Percentiles rank a stretch among this genome's conserved stretches.
These are phyloP conservation scores for Beauveria australis DNA, from an alignment of 2,329 filamentous ascomycete genomes.

Conservation along the genomic window DNA sequence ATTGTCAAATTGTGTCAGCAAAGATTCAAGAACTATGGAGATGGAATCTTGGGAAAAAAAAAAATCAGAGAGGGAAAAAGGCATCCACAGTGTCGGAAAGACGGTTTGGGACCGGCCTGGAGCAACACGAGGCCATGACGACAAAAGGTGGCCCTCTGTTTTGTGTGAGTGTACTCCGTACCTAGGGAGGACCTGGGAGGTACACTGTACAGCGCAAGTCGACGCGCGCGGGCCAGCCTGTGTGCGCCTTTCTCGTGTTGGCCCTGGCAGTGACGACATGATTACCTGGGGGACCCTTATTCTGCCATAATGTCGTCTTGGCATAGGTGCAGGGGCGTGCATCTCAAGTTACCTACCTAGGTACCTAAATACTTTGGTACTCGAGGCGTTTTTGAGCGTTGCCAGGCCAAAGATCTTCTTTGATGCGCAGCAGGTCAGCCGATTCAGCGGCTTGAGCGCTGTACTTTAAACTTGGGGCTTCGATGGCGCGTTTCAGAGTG, in stretches of 20 bases:
- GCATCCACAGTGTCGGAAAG: background rate
- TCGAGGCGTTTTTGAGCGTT: background rate
- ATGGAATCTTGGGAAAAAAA: background rate
- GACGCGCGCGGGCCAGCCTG: background rate
- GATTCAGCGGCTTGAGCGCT: too few species aligned
- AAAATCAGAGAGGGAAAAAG: background rate
- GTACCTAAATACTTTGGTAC: background rate
- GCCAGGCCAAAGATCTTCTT: background rate
- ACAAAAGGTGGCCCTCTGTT: background rate
- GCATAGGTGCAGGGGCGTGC: background rate
- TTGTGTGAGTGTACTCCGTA: background rate
- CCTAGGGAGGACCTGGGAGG: too few species aligned
- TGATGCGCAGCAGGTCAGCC: too few species aligned
- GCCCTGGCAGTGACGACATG: background rate
- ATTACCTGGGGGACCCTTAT: background rate
- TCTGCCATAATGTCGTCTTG: background rate
- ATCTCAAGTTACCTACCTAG: background rate
- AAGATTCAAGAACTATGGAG: background rate
- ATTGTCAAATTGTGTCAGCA: background rate
- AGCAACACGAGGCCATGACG: constrained; percentile 1
- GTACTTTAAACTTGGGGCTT: too few species aligned
- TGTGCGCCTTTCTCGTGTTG: background rate
- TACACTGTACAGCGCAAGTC: background rate
- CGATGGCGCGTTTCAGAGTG: background rate
- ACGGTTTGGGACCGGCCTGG: background rate